Evolutionary conservation across 2,329 filamentous ascomycete species (phyloP).

Genomic region (Decorospora gaudefroyi): DNA sequence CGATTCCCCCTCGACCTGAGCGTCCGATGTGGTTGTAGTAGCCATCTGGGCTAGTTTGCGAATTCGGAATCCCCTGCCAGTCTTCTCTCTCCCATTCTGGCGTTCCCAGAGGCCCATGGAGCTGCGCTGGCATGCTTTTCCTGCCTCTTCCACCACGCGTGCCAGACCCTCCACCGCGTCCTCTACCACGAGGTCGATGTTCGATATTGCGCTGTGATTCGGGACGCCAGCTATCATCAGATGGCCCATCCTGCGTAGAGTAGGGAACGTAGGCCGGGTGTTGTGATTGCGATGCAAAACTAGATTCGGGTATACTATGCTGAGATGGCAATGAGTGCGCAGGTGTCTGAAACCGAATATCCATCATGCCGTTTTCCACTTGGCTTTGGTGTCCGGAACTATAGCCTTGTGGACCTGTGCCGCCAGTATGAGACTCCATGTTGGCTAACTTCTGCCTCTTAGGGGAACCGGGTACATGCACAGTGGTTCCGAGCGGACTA

Average conservation of each 20-base stretch:
- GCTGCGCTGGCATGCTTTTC: slow-evolving; percentile 44
- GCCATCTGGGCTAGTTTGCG: slow-evolving; percentile 46
- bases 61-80: slow-evolving; percentile 42
- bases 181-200: slow-evolving; percentile 44
- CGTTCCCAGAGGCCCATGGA: slow-evolving; percentile 33
- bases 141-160: slow-evolving; percentile 47
- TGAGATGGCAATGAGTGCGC: slow-evolving; percentile 36
- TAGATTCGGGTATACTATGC: slow-evolving; percentile 33
- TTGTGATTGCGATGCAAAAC: slow-evolving; percentile 30
- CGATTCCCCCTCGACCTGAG: slow-evolving; percentile 32
- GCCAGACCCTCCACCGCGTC: slow-evolving; percentile 49
- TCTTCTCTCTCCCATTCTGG: slow-evolving; percentile 51
- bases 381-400: background rate
- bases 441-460: slow-evolving; percentile 53
- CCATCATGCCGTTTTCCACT: slow-evolving; percentile 28
- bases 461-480: slow-evolving; percentile 46
- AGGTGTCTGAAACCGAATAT: slow-evolving; percentile 24
- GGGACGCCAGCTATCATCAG: slow-evolving; percentile 41
- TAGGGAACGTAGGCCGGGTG: slow-evolving; percentile 33
- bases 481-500: slow-evolving; percentile 30
- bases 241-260: slow-evolving; percentile 34
- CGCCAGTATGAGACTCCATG: slow-evolving; percentile 43
- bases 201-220: slow-evolving; percentile 40
- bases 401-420: slow-evolving; percentile 22
- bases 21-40: slow-evolving; percentile 41